phyloP scores from a whole-genome alignment of 1,139 yeast species.

The Lipomyces yarrowii region DNA sequence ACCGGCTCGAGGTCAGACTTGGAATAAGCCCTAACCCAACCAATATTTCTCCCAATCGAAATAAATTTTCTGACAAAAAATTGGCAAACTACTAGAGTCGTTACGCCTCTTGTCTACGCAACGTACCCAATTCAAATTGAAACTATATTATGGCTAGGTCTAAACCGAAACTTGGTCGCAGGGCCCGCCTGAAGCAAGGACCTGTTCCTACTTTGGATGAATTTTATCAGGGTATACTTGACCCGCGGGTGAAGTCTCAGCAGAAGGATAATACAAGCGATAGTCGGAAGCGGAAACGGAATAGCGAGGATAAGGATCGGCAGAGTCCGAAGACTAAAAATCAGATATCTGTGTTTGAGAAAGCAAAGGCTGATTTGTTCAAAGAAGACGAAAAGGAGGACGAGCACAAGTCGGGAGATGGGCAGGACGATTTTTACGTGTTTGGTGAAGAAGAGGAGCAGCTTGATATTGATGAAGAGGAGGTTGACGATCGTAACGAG shows the following conservation, averaged over 20 bases:
- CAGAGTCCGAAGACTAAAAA: conserved; percentile 6
- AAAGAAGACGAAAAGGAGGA: conserved; percentile 29
- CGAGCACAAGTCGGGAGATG: conserved; percentile 36
- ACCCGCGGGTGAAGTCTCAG: conserved; percentile 5
- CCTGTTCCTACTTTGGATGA: conserved; percentile 27
- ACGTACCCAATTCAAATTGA: not conserved
- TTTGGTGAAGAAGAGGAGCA: conserved; percentile 61
- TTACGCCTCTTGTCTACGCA: not conserved
- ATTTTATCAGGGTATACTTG: conserved; percentile 18
- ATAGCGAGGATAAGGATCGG: conserved; percentile 8
- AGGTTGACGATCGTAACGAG: conserved; percentile 47
- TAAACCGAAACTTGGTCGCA: conserved; percentile 28
- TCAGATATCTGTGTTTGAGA: conserved; percentile 12
- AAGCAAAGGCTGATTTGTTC: conserved; percentile 18
- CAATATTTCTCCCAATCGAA: not conserved
- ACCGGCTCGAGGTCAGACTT: too few species aligned
- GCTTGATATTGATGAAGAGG: conserved; percentile 67
- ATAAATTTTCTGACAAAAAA: not conserved
- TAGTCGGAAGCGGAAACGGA: conserved; percentile 26
- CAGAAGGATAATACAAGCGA: conserved; percentile 8
- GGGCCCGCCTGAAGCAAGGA: conserved; percentile 29
- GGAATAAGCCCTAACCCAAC: not conserved
- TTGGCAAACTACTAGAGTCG: not conserved
- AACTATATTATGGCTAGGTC: not conserved
- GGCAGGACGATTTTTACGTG: conserved; percentile 71